Conservation (phyloP, 2,329 filamentous ascomycete species). For the Huntiella moniliformis region DNA sequence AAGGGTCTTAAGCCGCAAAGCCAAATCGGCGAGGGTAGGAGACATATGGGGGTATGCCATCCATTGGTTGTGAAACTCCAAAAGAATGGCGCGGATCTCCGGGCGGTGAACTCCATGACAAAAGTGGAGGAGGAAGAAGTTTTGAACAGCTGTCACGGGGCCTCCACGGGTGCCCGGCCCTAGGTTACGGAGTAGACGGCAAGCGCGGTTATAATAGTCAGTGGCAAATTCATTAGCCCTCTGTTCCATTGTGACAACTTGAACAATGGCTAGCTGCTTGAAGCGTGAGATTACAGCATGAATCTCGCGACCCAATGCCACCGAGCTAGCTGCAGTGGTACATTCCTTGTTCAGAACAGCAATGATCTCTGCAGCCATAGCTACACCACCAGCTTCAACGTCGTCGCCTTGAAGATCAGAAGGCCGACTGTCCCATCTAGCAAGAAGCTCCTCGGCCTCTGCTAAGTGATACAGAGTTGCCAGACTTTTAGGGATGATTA, state of each 20-base stretch:
- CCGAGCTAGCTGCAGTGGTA: not conserved
- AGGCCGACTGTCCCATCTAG: conserved; percentile 8
- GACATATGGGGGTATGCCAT: not conserved
- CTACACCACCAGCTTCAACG: conserved; percentile 1
- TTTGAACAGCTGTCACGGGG: conserved; percentile 23
- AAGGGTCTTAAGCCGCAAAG: conserved; percentile 32
- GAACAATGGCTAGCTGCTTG: conserved; percentile 10
- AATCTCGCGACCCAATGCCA: not conserved
- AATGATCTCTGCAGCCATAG: conserved; percentile 3
- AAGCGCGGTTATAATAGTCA: conserved; percentile 21
- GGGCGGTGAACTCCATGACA: conserved; percentile 28
- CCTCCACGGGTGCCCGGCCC: conserved; percentile 18
- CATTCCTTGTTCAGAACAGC: conserved; percentile 1
- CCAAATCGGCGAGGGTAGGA: conserved; percentile 22
- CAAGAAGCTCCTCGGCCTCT: conserved; percentile 7
- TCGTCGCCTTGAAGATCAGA: conserved; percentile 1
- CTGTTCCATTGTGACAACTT: conserved; percentile 10
- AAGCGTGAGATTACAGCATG: conserved; percentile 6
- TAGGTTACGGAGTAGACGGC: conserved; percentile 19
- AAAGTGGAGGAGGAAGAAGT: conserved; percentile 9
- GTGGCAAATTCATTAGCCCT: conserved; percentile 7
- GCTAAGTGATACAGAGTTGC: conserved; percentile 2
- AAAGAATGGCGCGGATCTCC: conserved; percentile 26
- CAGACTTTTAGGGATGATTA: conserved; percentile 1
- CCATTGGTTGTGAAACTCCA: conserved; percentile 5